Evolutionary conservation across 371 early-diverging fungal species (phyloP), one percentile per base, ranked within the genome.

Genomic region (Paramicrosporidium saccamoebae): DNA sequence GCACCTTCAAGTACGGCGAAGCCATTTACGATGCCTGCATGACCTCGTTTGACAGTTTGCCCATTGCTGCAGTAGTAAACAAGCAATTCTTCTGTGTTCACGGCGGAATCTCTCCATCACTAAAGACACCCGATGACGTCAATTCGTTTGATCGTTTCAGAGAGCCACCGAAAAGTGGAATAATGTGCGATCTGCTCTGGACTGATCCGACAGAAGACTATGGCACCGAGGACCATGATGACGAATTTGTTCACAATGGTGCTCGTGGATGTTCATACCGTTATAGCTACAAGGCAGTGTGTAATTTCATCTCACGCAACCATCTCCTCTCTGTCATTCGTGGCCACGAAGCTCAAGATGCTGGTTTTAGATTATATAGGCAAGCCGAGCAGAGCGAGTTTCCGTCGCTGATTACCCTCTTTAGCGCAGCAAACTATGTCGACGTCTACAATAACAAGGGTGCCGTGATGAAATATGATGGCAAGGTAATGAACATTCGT

Each of bases 381-480:
- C 78, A 72, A 38, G 79, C 69, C 31, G 58, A 62, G 32, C 57
- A 77, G 2, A 82, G 81, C 0, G 73, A 74, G 5, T 94, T 86
- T 41, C 86, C 81, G 4, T 58, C 79, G 1, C 75, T 90, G 4
- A 81, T 86, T 50, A 94, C 92, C 18, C 71, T 94, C 21, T 90
- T 94, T 34, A 77, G 77, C 5, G 90, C 90, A 16, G 92, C 92
- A 10, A 90, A 90, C 41, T 90, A 90, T 36, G 44, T 92, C 20
- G 94, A 86, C 39, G 58, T 81, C 5, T 92, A 92, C 47, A 82
- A 81, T 48, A 92, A 88, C 55, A 88, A 84, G 50, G 92, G 86
- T 11, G 90, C 86, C 4, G 64, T 86, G 5, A 39, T 90, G 16
- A 77, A 81, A 39, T 90, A 82, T 38, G 90, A 88, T 32, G 73